Evolutionary conservation across 1,284 basidiomycete genomes (phyloP).

Genomic region (Ustilago cynodontis): DNA sequence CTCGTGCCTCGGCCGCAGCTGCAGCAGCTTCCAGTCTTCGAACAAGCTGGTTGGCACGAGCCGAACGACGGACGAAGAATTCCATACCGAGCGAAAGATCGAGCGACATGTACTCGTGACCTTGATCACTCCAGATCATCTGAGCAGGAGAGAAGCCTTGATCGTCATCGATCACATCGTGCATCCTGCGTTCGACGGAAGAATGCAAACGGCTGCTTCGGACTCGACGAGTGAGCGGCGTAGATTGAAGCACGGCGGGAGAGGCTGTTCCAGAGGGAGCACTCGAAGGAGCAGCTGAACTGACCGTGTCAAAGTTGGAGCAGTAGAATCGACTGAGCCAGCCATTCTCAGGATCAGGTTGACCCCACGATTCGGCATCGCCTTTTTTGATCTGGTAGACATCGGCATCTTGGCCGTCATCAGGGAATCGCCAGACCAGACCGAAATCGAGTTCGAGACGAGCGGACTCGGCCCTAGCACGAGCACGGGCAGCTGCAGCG

Average conservation of each 20-base stretch:
- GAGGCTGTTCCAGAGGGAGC: slow-evolving; percentile 41
- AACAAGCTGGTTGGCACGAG: slow-evolving; percentile 60
- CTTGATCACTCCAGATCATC: slow-evolving; percentile 61
- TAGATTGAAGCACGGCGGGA: slow-evolving; percentile 47
- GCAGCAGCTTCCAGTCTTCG: slow-evolving; percentile 60
- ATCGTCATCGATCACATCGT: slow-evolving; percentile 44
- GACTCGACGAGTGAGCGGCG: slow-evolving; percentile 40
- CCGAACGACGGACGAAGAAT: slow-evolving; percentile 62
- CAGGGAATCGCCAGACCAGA: slow-evolving; percentile 62
- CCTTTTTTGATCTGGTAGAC: slow-evolving; percentile 47
- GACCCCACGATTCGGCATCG: slow-evolving; percentile 52
- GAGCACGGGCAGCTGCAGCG: slow-evolving; percentile 34
- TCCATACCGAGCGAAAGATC: slow-evolving; percentile 61
- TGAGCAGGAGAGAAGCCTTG: slow-evolving; percentile 41
- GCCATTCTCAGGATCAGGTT: slow-evolving; percentile 61
- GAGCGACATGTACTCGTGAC: slow-evolving; percentile 62
- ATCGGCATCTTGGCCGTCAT: slow-evolving; percentile 59
- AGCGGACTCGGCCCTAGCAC: slow-evolving; percentile 44
- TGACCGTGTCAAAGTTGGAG: slow-evolving; percentile 54
- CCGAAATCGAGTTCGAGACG: slow-evolving; percentile 61
- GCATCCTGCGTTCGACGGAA: slow-evolving; percentile 46
- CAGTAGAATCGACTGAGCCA: slow-evolving; percentile 66
- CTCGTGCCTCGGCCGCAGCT: slow-evolving; percentile 43
- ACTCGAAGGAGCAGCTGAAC: slow-evolving; percentile 34
- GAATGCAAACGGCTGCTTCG: slow-evolving; percentile 47